Conservation (phyloP, 2,329 filamentous ascomycete genomes). For the Cordyceps farinosa region DNA sequence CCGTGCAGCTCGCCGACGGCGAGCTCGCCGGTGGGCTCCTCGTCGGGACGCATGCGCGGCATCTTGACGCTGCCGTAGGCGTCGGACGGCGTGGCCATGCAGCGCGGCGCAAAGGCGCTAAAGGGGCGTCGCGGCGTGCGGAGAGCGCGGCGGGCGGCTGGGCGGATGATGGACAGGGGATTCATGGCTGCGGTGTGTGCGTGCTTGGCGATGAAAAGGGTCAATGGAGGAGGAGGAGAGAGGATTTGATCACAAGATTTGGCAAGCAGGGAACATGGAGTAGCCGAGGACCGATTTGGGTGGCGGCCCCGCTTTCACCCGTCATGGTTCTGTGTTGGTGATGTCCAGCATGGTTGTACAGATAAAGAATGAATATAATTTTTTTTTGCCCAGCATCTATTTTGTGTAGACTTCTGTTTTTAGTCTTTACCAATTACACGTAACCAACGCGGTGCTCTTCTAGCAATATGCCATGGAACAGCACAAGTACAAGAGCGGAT, state of each 20-base stretch:
- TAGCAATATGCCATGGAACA: too few species aligned
- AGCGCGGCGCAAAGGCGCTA: conserved; percentile 21
- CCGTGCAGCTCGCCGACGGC: conserved; percentile 84
- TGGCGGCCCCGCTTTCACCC: too few species aligned
- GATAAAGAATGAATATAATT: too few species aligned
- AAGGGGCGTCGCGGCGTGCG: conserved; percentile 23
- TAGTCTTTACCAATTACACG: too few species aligned
- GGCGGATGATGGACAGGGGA: conserved; percentile 21
- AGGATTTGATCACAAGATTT: background rate
- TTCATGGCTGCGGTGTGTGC: background rate
- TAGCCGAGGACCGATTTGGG: too few species aligned
- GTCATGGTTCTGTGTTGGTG: too few species aligned
- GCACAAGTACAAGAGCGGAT: too few species aligned
- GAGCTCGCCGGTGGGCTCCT: conserved; percentile 51
- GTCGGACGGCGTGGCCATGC: conserved; percentile 20
- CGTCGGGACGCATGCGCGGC: conserved; percentile 26
- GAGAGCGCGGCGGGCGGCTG: conserved; percentile 20
- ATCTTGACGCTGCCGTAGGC: conserved; percentile 22
- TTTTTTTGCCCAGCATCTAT: too few species aligned
- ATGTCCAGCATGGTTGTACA: too few species aligned
- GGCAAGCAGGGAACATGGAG: too few species aligned
- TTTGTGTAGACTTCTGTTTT: too few species aligned
- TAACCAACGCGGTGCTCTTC: too few species aligned
- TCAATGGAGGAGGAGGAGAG: background rate
- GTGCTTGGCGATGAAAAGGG: background rate